A percentile compares a stretch with the other conserved stretches of the same genome.
Conservation (phyloP, 2,329 filamentous ascomycete genomes). For the Clathrospora elynae region DNA sequence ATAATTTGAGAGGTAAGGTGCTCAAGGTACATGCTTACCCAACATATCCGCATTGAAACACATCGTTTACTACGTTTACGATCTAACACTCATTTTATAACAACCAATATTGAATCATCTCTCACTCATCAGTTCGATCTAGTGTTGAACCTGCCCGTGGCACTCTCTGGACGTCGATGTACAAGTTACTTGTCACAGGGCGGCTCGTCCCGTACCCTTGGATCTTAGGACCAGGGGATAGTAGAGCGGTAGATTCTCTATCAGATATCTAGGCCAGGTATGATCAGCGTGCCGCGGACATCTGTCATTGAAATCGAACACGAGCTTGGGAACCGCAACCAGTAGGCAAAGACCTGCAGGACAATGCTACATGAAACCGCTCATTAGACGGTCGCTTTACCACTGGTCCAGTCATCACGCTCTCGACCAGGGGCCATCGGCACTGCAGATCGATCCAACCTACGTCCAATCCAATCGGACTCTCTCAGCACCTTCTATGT, state of each 20-base stretch:
- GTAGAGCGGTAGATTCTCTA: constrained; percentile 18
- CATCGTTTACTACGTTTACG: too few species aligned
- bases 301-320: constrained; percentile 21
- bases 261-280: constrained; percentile 19
- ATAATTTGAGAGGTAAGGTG: constrained; percentile 1
- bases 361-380: constrained; percentile 13
- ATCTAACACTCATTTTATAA: not conserved
- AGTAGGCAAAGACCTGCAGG: constrained; percentile 6
- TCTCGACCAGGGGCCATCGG: constrained; percentile 20
- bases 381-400: constrained; percentile 19
- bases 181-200: constrained; percentile 3
- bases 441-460: constrained; percentile 26
- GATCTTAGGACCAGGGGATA: constrained; percentile 14
- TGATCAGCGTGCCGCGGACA: constrained; percentile 21
- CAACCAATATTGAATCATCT: too few species aligned
- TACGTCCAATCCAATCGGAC: constrained; percentile 26
- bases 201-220: constrained; percentile 33
- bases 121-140: too few species aligned
- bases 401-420: constrained; percentile 21
- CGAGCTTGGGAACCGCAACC: constrained; percentile 11
- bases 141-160: constrained; percentile 1
- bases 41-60: not conserved
- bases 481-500: constrained; percentile 17
- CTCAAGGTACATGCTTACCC: not conserved
- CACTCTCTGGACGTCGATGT: constrained; percentile 1